Base-by-base conservation (phyloP, 208 protist species). In the Trichomonas gallinae region DNA sequence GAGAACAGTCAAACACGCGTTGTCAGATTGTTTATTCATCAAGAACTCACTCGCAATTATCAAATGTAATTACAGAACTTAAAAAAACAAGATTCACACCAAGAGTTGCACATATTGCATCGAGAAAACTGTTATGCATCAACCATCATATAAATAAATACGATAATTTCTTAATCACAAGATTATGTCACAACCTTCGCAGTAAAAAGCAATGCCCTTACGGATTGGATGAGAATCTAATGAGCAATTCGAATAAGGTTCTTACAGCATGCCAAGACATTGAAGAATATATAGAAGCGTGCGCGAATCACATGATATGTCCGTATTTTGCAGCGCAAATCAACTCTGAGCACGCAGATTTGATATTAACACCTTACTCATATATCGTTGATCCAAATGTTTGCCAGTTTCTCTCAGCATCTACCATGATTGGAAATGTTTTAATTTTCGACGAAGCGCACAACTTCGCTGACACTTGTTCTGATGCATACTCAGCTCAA, bases 1-100 rank as follows among this genome's bases (percentile, higher is more conserved):
- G 15, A 38, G 26, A 38, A 38, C 23, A 51, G n/a, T 49, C 26
- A 40, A 9, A 34, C 4, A 26, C 10, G 26, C 10, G 34, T 2
- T 36, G 8, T 4, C 15, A 91, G 49, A 82, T 96, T 51, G 34
- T 88, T 31, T 88, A 88, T 91, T 11, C 63, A 21, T 88, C 96
- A 38, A 34, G 96, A 89, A 96, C 96, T 42, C 96, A 96, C 45
- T 91, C 96, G 9, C 96, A 96, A 87, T 44, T 96, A 44, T 58
- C 51, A 63, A 63, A 96, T 51, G 45, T 96, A n/a, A 89, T 96
- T 0, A 58, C 34, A 40, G 96, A 96, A 51, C 31, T 96, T 15
- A 82, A 87, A 45, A 96, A 96, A 38, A 88, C 63, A 40, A 2
- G 8, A 42, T 96, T 82, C 42, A 42, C 21, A 45, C 93, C 93